Evolutionary conservation across 1,139 yeast species (phyloP), one percentile per base, ranked within the genome.

Genomic region (Candida pseudoviswanathii): DNA sequence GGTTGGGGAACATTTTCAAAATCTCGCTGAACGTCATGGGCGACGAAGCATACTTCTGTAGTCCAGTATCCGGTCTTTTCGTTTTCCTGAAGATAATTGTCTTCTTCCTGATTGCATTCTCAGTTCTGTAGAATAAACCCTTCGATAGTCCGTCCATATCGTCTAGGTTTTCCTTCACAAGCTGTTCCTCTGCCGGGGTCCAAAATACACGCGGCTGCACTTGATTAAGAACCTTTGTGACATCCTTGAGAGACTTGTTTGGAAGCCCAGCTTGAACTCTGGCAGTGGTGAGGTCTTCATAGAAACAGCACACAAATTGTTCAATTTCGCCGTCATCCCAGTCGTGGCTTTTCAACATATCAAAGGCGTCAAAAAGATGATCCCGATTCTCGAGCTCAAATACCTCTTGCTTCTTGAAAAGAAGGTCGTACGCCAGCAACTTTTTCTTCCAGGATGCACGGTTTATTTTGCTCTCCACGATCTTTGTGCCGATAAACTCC

Each of bases 131-230:
- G 26, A 42, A 33, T 11, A 33, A 27, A 33, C 29, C 33, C 25
- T 31, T 21, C 8, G n/a, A 8, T n/a, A 41, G 27, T 4, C 26
- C 25, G 5, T 31, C 22, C 55, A 25, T 63, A 49, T 11, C 59
- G 58, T 33, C 58, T 58, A 24, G 57, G 50, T 44, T 58, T 58
- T 1, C 46, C 51, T 11, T 58, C 58, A 26, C 68, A 52, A 33
- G 45, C 29, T 21, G 36, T 30, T 24, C 22, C 24, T 29, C 47
- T 30, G 41, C 48, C 32, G 25, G 51, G 33, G 27, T 51, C 51
- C 31, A 53, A 22, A 16, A 16, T 16, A 16, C 16, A 16, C 16
- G 16, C 16, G 16, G 16, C 16, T 16, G 16, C 16, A 16, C 16
- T 16, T 16, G 16, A 16, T 16, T 16, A 9, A 33, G 9, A n/a